These are phyloP conservation scores for Fusarium nelsonii DNA, from an alignment of 2,329 filamentous ascomycete genomes.

Conservation along the genomic window DNA sequence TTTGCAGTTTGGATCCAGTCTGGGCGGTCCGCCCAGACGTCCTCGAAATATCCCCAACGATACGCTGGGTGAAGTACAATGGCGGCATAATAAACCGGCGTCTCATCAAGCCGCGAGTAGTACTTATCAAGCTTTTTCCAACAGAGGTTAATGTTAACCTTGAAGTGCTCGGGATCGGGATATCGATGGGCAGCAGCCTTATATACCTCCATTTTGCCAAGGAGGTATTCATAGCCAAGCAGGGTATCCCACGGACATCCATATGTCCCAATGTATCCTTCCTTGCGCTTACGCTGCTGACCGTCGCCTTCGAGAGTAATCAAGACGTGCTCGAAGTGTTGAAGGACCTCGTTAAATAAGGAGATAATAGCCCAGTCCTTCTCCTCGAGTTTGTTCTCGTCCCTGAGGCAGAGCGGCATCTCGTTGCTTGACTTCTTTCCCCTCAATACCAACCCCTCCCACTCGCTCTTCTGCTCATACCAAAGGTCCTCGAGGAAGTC, in stretches of 20 bases:
- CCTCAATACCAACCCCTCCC: no score
- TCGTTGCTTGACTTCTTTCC: no score
- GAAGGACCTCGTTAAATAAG: not conserved
- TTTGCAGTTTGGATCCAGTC: conserved; percentile 3
- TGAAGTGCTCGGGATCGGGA: conserved; percentile 21
- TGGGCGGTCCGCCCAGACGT: not conserved
- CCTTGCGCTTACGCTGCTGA: not conserved
- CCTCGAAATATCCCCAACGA: conserved; percentile 27
- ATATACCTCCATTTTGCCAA: conserved; percentile 5
- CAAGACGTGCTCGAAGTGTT: not conserved
- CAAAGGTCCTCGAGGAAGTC: not conserved
- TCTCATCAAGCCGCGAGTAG: conserved; percentile 8
- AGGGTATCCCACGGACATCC: conserved; percentile 12
- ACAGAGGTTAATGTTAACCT: conserved; percentile 22
- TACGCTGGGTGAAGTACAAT: conserved; percentile 22
- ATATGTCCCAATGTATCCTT: not conserved
- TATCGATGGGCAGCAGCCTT: conserved; percentile 3
- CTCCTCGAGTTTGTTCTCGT: not conserved
- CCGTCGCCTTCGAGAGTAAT: not conserved
- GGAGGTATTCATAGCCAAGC: conserved; percentile 24
- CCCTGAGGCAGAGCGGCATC: not conserved
- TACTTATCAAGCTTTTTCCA: conserved; percentile 29
- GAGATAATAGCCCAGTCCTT: conserved; percentile 9
- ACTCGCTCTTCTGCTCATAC: not conserved
- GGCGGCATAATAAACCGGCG: conserved; percentile 21